Conservation (phyloP, 768 basidiomycete species). For the Amanita fuliginea region DNA sequence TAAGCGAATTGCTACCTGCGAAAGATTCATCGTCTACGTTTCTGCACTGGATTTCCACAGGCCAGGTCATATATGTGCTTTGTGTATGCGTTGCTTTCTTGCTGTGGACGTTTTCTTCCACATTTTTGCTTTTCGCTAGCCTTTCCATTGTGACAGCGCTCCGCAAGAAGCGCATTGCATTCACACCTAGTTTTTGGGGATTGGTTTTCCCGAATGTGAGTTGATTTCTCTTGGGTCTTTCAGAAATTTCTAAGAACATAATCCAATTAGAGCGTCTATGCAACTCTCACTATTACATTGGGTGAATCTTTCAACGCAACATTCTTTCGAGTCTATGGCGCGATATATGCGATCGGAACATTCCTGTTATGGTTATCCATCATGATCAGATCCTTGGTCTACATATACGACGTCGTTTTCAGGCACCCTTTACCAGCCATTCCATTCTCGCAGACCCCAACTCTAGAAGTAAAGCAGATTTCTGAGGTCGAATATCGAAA, state of each 20-base stretch:
- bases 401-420: constrained; percentile 7
- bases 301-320: constrained; percentile 35
- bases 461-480: background rate
- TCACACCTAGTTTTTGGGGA: constrained; percentile 54
- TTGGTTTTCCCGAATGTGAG: constrained; percentile 58
- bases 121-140: constrained; percentile 51
- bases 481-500: background rate
- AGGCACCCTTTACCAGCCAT: background rate
- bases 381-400: constrained; percentile 26
- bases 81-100: constrained; percentile 38
- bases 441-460: background rate
- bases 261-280: constrained; percentile 47
- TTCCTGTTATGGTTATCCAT: constrained; percentile 44
- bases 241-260: background rate
- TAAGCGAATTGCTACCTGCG: constrained; percentile 24
- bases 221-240: background rate
- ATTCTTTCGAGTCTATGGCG: constrained; percentile 48
- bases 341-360: constrained; percentile 39
- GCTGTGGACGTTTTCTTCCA: constrained; percentile 51
- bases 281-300: constrained; percentile 48
- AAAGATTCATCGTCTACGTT: constrained; percentile 22
- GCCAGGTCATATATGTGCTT: constrained; percentile 28
- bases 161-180: constrained; percentile 31
- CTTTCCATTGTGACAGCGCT: constrained; percentile 35
- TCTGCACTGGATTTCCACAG: constrained; percentile 20